Conservation (phyloP, 2,329 filamentous ascomycete genomes). For the Ascochyta rabiei region DNA sequence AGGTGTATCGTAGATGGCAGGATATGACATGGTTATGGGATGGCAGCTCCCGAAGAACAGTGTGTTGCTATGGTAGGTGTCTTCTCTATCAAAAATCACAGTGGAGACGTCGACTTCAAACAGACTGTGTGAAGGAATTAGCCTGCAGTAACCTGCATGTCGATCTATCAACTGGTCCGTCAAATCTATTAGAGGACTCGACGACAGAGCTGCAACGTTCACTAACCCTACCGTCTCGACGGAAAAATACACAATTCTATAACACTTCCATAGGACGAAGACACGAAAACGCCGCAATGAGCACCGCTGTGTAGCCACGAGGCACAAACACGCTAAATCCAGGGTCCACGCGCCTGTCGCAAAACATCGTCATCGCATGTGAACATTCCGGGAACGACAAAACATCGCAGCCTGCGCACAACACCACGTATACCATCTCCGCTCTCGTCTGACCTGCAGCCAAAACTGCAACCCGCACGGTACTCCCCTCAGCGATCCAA, state of each 20-base stretch:
- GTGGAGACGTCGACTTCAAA: background rate
- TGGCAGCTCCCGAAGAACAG: background rate
- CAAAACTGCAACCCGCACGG: too few relatives aligned
- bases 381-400: conserved; percentile 6
- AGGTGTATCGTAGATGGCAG: conserved; percentile 25
- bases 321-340: conserved; percentile 16
- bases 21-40: conserved; percentile 2
- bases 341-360: conserved; percentile 20
- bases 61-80: background rate
- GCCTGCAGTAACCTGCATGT: background rate
- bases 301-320: background rate
- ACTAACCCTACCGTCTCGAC: background rate
- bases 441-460: too few relatives aligned
- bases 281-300: too few relatives aligned
- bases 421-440: background rate
- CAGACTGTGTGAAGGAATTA: background rate
- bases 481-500: background rate
- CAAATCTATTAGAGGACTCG: background rate
- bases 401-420: conserved; percentile 13
- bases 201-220: background rate
- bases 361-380: conserved; percentile 28
- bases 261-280: too few relatives aligned
- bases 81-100: too few relatives aligned
- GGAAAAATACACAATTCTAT: background rate
- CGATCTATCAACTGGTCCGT: background rate